Base-by-base conservation (phyloP, 148 eudicot species). In the Diospyros lotus region DNA sequence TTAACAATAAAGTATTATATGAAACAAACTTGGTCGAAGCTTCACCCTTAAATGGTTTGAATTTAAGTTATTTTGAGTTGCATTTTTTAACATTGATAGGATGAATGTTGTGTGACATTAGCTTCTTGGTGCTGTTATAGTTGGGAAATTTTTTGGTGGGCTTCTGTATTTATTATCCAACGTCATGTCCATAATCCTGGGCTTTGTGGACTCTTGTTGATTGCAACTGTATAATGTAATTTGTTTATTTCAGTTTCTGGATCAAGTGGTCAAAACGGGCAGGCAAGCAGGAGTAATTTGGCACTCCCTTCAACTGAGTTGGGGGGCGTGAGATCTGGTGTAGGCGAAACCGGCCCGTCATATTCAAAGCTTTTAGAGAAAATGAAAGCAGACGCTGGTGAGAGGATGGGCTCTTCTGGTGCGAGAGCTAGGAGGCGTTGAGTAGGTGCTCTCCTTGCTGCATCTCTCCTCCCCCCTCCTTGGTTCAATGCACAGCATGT, bases 281-380 rank as follows among this genome's bases (percentile, higher is more conserved):
- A 17, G 58, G 67, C 66, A 44, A 80, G 69, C 55, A 77, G 88
- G 58, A 86, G 88, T 68, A 88, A 87, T 38, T 83, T 84, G 91
- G 93, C 97, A 2, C 97, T 90, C 76, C 97, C 95, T 79, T 89
- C 91, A 4, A 77, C 82, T 5, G 85, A 87, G 69, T 81, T 5
- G 85, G 84, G 69, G 78, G 28, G 15, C 43, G 75, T 62, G 78
- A 40, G 51, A 6, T 54, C 52, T 56, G 80, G 75, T 56, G 71
- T 73, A 51, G 74, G 41, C 51, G 60, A 15, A 72, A 74, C 71
- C 41, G 81, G 78, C 61, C 68, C 81, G 64, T 66, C 82, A 52
- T 78, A 42, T 44, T 9, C 75, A 58, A 84, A 76, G 52, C 76
- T 71, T 40, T 44, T 76, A 41, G 80, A 72, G 52, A 69, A 53